Conservation (phyloP, 2,329 filamentous ascomycete genomes). For the Alternaria panax region DNA sequence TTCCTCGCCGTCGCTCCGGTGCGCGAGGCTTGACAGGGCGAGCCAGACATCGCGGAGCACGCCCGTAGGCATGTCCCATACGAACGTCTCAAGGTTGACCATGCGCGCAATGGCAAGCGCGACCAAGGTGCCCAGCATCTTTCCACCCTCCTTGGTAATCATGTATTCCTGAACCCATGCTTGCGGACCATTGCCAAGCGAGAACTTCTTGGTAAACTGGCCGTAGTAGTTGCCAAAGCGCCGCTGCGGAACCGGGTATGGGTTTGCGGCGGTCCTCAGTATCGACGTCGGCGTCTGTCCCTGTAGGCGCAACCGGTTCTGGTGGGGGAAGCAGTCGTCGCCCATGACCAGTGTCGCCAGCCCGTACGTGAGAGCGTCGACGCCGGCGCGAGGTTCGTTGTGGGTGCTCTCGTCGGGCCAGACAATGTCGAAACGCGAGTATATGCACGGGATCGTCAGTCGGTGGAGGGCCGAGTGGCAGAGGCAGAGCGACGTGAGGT, state of each 20-base stretch:
- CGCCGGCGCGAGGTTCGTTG: constrained; percentile 71
- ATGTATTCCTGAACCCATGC: constrained; percentile 84
- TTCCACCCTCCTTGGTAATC: constrained; percentile 82
- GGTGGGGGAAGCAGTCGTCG: constrained; percentile 66
- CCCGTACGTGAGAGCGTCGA: constrained; percentile 84
- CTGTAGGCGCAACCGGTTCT: constrained; percentile 44
- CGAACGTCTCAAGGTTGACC: constrained; percentile 80
- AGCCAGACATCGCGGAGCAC: constrained; percentile 83
- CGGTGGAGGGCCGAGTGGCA: constrained; percentile 80
- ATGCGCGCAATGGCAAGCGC: constrained; percentile 81
- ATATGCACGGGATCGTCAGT: constrained; percentile 79
- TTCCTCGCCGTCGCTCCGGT: constrained; percentile 65
- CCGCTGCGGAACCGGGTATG: constrained; percentile 50
- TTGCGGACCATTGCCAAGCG: constrained; percentile 79
- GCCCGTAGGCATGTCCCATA: constrained; percentile 90
- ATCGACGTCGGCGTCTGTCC: constrained; percentile 11
- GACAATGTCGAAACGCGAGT: constrained; percentile 85
- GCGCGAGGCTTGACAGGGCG: constrained; percentile 74
- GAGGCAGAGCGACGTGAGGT: constrained; percentile 78
- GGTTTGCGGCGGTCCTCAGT: constrained; percentile 25
- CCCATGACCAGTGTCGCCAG: constrained; percentile 81
- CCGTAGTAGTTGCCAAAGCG: constrained; percentile 77
- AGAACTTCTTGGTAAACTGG: constrained; percentile 81
- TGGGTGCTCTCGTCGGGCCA: constrained; percentile 77
- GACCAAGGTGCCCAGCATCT: constrained; percentile 86